phyloP scores from a whole-genome alignment of 306 rosid species.

The Fragaria vesca region DNA sequence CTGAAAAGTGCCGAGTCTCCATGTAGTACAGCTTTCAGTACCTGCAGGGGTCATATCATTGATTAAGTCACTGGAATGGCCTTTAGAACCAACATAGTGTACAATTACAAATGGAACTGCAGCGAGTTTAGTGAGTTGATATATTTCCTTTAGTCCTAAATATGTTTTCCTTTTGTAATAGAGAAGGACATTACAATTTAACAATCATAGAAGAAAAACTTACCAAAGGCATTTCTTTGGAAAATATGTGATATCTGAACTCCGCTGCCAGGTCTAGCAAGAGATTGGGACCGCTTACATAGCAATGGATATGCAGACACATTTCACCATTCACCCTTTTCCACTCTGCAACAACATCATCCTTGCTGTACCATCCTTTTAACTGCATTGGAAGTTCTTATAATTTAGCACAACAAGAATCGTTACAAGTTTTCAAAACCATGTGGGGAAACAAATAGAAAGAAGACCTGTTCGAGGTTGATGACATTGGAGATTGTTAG shows the following conservation, averaged over 20 bases:
- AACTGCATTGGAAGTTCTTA: conserved; percentile 43
- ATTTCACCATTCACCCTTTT: conserved; percentile 83
- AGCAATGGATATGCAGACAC: conserved; percentile 94
- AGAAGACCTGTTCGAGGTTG: conserved; percentile 82
- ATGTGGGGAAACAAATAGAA: not conserved
- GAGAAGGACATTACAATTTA: not conserved
- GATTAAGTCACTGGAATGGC: not conserved
- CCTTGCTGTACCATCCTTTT: conserved; percentile 91
- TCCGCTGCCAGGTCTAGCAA: conserved; percentile 75
- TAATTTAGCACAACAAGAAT: not conserved
- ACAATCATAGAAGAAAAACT: conserved; percentile 22
- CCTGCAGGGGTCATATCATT: conserved; percentile 42
- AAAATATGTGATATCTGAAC: conserved; percentile 89
- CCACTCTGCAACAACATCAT: conserved; percentile 98
- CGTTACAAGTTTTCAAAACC: not conserved
- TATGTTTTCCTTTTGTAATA: not conserved
- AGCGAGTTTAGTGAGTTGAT: not conserved
- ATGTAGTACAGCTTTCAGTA: conserved; percentile 68
- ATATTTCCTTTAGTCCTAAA: not conserved
- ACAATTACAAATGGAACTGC: not conserved
- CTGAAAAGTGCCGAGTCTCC: conserved; percentile 73
- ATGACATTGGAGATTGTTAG: conserved; percentile 88
- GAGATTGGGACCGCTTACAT: conserved; percentile 86
- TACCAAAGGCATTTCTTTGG: conserved; percentile 96
- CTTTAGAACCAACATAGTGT: not conserved